A percentile compares a stretch with the other conserved stretches of the same genome.
Conservation (phyloP, 1,284 basidiomycete genomes). For the Puccinia hordei region DNA sequence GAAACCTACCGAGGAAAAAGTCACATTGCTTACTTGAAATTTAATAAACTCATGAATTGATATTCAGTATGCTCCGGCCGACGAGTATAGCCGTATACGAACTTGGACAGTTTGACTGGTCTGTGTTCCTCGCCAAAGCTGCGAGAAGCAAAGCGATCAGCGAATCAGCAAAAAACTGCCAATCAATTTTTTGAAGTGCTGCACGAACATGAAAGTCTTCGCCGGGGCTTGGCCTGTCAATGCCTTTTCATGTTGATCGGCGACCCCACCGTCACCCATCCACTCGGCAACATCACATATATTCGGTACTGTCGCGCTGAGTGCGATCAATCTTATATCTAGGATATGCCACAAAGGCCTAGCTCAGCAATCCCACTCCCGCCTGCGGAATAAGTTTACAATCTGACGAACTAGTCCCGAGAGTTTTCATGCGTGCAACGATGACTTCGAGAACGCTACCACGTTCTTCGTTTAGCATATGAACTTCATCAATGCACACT, state of each 20-base stretch:
- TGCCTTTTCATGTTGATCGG: conserved; percentile 29
- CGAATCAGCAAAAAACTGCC: conserved; percentile 25
- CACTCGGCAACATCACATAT: conserved; percentile 84
- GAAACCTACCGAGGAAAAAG: background rate
- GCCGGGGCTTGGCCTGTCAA: conserved; percentile 57
- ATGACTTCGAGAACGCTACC: conserved; percentile 92
- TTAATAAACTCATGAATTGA: conserved; percentile 72
- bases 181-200: background rate
- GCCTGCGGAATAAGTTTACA: background rate
- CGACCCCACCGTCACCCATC: conserved; percentile 66
- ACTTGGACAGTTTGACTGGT: conserved; percentile 71
- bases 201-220: conserved; percentile 64
- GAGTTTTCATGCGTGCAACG: conserved; percentile 82
- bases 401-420: conserved; percentile 62
- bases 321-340: conserved; percentile 76
- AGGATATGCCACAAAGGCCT: conserved; percentile 54
- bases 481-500: conserved; percentile 81
- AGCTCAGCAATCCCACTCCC: conserved; percentile 47
- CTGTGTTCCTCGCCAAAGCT: conserved; percentile 90
- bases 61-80: conserved; percentile 74
- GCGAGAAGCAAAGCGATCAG: background rate
- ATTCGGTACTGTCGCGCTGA: conserved; percentile 93
- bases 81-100: conserved; percentile 58
- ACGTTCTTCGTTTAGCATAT: conserved; percentile 82
- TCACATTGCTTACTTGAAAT: conserved; percentile 67